phyloP scores from a whole-genome alignment of 2,329 filamentous ascomycete species.

The Fusarium verticillioides region DNA sequence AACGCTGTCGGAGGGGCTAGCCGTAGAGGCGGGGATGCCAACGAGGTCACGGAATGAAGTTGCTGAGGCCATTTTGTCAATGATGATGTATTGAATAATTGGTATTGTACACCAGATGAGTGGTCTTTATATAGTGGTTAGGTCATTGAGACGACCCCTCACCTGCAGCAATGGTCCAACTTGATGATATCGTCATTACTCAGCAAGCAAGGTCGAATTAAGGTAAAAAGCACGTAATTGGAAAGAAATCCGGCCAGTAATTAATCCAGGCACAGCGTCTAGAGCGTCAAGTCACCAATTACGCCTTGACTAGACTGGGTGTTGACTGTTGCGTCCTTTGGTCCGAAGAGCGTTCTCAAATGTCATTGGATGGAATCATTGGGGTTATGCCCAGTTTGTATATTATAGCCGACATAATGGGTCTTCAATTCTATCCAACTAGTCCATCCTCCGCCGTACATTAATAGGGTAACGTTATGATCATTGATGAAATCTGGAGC shows the following conservation, averaged over 20 bases:
- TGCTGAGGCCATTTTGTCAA: not conserved
- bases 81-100: not conserved
- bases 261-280: not conserved
- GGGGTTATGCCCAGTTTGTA: not conserved
- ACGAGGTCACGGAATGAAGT: constrained; percentile 45
- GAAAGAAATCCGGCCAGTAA: fast-evolving
- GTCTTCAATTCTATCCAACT: too few relatives aligned
- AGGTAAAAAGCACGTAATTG: constrained; percentile 1
- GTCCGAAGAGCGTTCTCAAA: not conserved
- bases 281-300: not conserved
- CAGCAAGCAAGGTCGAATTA: not conserved
- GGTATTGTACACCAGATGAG: too few relatives aligned
- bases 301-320: not conserved
- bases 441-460: not conserved
- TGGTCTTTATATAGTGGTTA: not conserved
- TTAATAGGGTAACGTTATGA: not conserved
- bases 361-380: not conserved
- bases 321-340: constrained; percentile 2
- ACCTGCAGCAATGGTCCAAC: not conserved
- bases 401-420: not conserved
- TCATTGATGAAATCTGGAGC: not conserved
- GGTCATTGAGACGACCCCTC: not conserved
- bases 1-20: constrained; percentile 66
- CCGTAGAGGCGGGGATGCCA: constrained; percentile 65
- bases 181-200: constrained; percentile 4